Evolutionary conservation across 1,284 basidiomycete genomes (phyloP).

Genomic region (Puccinia triticina): DNA sequence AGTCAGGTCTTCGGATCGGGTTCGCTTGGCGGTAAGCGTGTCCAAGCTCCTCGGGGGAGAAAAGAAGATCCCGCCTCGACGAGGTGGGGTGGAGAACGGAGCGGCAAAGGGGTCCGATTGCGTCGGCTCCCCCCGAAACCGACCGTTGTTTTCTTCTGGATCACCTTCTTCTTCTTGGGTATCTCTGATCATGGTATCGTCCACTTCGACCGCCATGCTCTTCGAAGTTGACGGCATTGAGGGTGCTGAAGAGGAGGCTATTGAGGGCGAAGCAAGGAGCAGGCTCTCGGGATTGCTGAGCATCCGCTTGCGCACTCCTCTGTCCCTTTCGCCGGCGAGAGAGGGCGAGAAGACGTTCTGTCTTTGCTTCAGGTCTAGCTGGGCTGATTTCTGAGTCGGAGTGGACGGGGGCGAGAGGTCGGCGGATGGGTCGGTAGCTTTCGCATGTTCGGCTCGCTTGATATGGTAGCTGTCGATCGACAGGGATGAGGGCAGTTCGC

Average conservation of each 20-base stretch:
- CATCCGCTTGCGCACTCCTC: conserved; percentile 13
- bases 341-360: conserved; percentile 12
- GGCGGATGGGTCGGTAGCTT: neutral
- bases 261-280: neutral
- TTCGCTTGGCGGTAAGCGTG: neutral
- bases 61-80: conserved; percentile 19
- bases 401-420: neutral
- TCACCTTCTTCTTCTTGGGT: neutral
- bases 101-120: neutral
- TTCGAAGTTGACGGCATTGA: neutral
- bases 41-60: neutral
- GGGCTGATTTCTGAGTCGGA: neutral
- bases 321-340: conserved; percentile 29
- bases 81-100: neutral
- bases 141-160: neutral
- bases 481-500: conserved; percentile 7
- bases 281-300: conserved; percentile 25
- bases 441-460: neutral
- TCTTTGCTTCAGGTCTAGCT: neutral
- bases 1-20: neutral
- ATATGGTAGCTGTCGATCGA: conserved; percentile 3
- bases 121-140: neutral
- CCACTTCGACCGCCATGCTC: neutral
- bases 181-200: neutral
- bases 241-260: neutral